These are phyloP conservation scores for Jimgerdemannia flammicorona DNA, from an alignment of 192 early-diverging fungal species.

Conservation along the genomic window DNA sequence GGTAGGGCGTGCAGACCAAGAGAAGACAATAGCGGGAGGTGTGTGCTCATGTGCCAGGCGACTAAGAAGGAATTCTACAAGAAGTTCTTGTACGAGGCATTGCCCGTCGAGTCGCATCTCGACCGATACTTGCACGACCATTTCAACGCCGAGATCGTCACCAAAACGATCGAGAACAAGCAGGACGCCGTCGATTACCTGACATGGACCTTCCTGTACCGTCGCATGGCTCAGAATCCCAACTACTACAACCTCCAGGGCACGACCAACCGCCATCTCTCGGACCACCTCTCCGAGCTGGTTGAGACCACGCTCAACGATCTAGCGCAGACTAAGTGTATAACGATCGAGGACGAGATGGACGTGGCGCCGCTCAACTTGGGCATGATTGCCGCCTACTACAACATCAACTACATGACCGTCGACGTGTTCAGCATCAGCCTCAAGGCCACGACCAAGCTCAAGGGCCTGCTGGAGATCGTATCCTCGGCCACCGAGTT, in stretches of 20 bases:
- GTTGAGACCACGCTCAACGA: slow-evolving; percentile 90
- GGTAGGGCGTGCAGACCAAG: slow-evolving; percentile 78
- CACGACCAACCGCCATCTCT: slow-evolving; percentile 81
- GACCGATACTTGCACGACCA: slow-evolving; percentile 95
- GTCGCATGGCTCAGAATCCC: slow-evolving; percentile 93
- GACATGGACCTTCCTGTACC: slow-evolving; percentile 98
- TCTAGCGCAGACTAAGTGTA: slow-evolving; percentile 83
- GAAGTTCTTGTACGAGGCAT: slow-evolving; percentile 93
- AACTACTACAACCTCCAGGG: slow-evolving; percentile 95
- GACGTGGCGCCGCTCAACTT: slow-evolving; percentile 83
- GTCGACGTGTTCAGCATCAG: slow-evolving; percentile 92
- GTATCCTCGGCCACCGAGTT: slow-evolving; percentile 92
- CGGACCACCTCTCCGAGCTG: slow-evolving; percentile 91
- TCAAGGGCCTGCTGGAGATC: slow-evolving; percentile 91
- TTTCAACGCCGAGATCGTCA: slow-evolving; percentile 96
- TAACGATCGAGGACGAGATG: slow-evolving; percentile 63
- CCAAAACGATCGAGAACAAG: slow-evolving; percentile 93
- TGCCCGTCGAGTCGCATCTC: slow-evolving; percentile 94
- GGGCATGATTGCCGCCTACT: slow-evolving; percentile 97
- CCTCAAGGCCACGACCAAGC: slow-evolving; percentile 80
- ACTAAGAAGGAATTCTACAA: slow-evolving; percentile 98
- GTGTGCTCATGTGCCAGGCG: slow-evolving; percentile 91
- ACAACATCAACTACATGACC: slow-evolving; percentile 92
- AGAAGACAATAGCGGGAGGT: slow-evolving; percentile 63
- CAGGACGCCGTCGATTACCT: slow-evolving; percentile 99